These are phyloP conservation scores for Hippophae gyantsensis DNA, from an alignment of 306 rosid species.

Conservation along the genomic window DNA sequence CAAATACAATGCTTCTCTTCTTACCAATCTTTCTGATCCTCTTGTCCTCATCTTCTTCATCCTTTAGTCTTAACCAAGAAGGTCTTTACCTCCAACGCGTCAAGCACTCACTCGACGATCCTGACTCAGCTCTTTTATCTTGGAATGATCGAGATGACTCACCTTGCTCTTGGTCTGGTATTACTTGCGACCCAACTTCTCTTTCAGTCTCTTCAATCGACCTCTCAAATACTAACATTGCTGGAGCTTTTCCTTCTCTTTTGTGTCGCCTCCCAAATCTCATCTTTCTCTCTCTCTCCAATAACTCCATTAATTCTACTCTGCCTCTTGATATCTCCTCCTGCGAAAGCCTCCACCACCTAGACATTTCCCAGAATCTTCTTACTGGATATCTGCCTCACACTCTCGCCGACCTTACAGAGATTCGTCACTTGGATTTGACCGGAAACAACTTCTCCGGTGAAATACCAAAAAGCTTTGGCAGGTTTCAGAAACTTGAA, in stretches of 20 bases:
- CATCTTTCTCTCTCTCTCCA: constrained; percentile 37
- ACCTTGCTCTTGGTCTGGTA: constrained; percentile 66
- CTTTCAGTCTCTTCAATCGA: constrained; percentile 34
- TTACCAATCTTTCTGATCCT: constrained; percentile 1
- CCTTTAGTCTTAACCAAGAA: constrained; percentile 43
- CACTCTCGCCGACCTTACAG: constrained; percentile 32
- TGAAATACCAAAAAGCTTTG: constrained; percentile 42
- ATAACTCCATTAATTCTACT: constrained; percentile 63
- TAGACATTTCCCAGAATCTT: constrained; percentile 77
- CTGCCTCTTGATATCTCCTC: constrained; percentile 40
- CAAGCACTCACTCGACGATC: constrained; percentile 49
- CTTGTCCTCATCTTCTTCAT: constrained; percentile 2
- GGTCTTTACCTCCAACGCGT: constrained; percentile 43
- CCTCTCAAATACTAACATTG: constrained; percentile 48
- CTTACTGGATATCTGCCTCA: constrained; percentile 64
- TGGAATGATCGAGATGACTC: constrained; percentile 44
- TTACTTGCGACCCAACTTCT: constrained; percentile 34
- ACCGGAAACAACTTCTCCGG: constrained; percentile 86
- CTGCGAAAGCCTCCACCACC: constrained; percentile 39
- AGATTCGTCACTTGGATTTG: constrained; percentile 54
- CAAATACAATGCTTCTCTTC: constrained; percentile 7
- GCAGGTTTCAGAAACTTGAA: constrained; percentile 47
- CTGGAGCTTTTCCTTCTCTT: constrained; percentile 44
- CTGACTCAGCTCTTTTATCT: constrained; percentile 34
- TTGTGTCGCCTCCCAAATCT: constrained; percentile 58